These are phyloP conservation scores for Schrenkiella parvula DNA, from an alignment of 345 rosid species.

Conservation along the genomic window DNA sequence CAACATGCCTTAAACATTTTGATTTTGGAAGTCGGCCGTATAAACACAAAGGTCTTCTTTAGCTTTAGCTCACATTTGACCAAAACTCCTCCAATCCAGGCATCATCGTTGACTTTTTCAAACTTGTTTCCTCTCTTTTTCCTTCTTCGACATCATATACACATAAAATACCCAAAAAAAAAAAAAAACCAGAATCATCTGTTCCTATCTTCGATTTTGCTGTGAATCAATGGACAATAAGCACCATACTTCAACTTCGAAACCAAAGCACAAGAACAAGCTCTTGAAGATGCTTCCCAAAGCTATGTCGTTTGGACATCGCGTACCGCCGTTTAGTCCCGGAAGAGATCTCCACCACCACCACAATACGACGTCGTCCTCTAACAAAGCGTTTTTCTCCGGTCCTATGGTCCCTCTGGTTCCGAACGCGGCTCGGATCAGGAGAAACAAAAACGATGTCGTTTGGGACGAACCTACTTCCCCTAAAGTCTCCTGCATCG, in stretches of 20 bases:
- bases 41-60: conserved; percentile 28
- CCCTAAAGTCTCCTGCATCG: conserved; percentile 90
- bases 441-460: conserved; percentile 38
- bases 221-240: conserved; percentile 16
- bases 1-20: conserved; percentile 28
- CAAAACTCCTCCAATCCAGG: conserved; percentile 23
- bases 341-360: conserved; percentile 41
- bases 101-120: conserved; percentile 31
- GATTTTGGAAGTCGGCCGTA: conserved; percentile 19
- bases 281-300: conserved; percentile 57
- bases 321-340: conserved; percentile 59
- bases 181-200: background rate
- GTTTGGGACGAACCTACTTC: conserved; percentile 71
- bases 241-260: conserved; percentile 24
- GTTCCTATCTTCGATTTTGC: background rate
- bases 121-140: conserved; percentile 27
- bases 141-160: conserved; percentile 4
- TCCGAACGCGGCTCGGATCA: conserved; percentile 51
- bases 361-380: background rate
- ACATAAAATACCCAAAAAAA: background rate
- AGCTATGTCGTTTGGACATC: conserved; percentile 44
- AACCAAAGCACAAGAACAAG: conserved; percentile 40
- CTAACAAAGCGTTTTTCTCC: conserved; percentile 39
- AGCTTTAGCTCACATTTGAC: conserved; percentile 27
- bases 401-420: conserved; percentile 59